These are phyloP conservation scores for Alternaria triticina DNA, from an alignment of 2,329 filamentous ascomycete genomes.

Conservation along the genomic window DNA sequence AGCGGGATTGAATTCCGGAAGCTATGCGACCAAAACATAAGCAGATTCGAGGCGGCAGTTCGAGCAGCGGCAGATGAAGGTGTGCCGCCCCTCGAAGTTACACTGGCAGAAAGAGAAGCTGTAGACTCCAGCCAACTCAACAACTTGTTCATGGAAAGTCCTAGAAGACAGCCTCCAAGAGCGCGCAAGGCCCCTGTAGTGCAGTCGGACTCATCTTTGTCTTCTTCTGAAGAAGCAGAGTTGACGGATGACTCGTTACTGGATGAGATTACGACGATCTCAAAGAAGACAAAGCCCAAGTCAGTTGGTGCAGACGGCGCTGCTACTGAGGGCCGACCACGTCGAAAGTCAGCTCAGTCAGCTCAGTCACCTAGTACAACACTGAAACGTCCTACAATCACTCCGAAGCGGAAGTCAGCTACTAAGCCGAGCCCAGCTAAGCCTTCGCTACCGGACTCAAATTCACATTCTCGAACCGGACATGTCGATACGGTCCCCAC, in stretches of 20 bases:
- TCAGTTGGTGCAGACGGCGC: not conserved
- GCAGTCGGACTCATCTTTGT: constrained; percentile 25
- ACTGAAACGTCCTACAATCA: not conserved
- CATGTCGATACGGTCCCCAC: not conserved
- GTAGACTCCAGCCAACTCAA: constrained; percentile 15
- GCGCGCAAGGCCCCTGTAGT: constrained; percentile 18
- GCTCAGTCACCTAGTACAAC: not conserved
- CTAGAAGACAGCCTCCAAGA: not conserved
- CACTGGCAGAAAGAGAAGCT: not conserved
- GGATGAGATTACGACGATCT: constrained; percentile 1
- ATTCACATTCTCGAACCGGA: not conserved
- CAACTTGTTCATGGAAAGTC: constrained; percentile 1
- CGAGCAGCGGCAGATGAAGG: not conserved
- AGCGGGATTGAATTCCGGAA: not conserved
- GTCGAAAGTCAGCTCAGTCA: not conserved
- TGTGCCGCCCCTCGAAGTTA: not conserved
- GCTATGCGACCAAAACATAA: constrained; percentile 16
- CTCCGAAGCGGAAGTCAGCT: not conserved
- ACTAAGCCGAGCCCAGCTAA: not conserved
- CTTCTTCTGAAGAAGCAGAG: constrained; percentile 3
- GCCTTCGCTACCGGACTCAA: not conserved
- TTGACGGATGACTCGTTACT: constrained; percentile 11
- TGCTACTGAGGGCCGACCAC: not conserved
- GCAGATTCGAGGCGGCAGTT: constrained; percentile 19
- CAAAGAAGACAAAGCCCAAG: not conserved